phyloP scores from a whole-genome alignment of 257 asterid species.

The Agastache rugosa region DNA sequence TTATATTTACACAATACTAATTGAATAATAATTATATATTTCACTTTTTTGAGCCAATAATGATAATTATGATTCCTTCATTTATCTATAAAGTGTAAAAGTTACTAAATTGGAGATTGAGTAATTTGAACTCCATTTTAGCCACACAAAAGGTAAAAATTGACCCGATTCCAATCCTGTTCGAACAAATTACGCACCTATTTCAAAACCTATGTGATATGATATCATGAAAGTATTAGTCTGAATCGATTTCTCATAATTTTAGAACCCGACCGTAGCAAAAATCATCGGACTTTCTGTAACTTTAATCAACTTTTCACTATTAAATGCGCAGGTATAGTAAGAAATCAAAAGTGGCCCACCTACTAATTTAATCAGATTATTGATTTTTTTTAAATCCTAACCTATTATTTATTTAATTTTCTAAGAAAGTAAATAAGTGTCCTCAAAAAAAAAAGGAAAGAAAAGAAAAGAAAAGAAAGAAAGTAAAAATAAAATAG shows the following conservation, averaged over 20 bases:
- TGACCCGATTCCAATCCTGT: not conserved
- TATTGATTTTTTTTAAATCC: too few species aligned
- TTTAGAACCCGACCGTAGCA: conserved; percentile 50
- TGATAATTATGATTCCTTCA: not conserved
- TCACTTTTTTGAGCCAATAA: not conserved
- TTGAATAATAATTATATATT: not conserved
- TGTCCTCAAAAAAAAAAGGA: too few species aligned
- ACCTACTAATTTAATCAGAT: not conserved
- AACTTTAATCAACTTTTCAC: conserved; percentile 28
- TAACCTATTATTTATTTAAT: not conserved
- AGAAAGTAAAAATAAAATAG: too few species aligned
- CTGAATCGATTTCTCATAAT: conserved; percentile 24
- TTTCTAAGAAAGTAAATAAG: not conserved
- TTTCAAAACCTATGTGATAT: conserved; percentile 14
- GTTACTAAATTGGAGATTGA: not conserved
- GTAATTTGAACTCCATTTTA: conserved; percentile 21
- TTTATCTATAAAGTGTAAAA: not conserved
- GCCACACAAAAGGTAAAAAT: not conserved
- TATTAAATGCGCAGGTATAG: too few species aligned
- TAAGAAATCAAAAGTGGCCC: not conserved
- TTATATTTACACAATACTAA: not conserved
- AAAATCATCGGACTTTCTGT: conserved; percentile 23
- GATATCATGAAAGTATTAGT: not conserved
- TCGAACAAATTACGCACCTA: conserved; percentile 15
- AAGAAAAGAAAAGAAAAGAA: too few species aligned